Percentiles rank a stretch among this genome's conserved stretches.
Evolutionary conservation across 129 eudicot species (phyloP).

Genomic region (Logfia minima): DNA sequence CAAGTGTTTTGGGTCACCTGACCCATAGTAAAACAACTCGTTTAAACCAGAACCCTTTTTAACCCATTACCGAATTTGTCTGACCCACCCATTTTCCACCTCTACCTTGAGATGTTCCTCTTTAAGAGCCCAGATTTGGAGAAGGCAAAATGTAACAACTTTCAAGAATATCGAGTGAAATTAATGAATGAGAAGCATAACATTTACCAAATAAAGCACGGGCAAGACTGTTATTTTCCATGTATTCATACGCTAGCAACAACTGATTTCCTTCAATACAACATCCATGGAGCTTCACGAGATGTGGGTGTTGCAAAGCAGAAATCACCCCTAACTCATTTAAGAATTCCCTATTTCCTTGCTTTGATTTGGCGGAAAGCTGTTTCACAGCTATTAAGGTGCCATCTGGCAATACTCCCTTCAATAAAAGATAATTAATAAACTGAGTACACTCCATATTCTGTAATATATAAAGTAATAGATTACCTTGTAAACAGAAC

Average conservation of each 20-base stretch:
- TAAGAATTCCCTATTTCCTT: conserved; percentile 77
- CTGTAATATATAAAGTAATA: not conserved
- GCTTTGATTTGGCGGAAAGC: conserved; percentile 54
- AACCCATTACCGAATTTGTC: not conserved
- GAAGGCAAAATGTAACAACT: not conserved
- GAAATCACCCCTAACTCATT: conserved; percentile 85
- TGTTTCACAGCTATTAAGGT: conserved; percentile 40
- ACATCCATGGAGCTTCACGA: conserved; percentile 72
- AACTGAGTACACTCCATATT: not conserved
- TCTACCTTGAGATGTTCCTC: not conserved
- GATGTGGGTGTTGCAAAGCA: conserved; percentile 71
- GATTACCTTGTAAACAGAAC: conserved; percentile 66
- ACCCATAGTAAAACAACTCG: not conserved
- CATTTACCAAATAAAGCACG: conserved; percentile 70
- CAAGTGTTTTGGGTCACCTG: not conserved
- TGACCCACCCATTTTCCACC: not conserved
- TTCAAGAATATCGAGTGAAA: not conserved
- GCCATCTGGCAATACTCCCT: conserved; percentile 71
- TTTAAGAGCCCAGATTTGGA: not conserved
- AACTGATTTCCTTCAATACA: conserved; percentile 73
- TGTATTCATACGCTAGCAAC: conserved; percentile 68
- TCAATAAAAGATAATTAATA: not conserved
- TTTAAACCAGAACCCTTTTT: not conserved
- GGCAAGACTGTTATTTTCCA: conserved; percentile 81
- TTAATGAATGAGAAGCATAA: not conserved